phyloP scores from a whole-genome alignment of 1,284 basidiomycete species.

The Cystobasidium sp. region DNA sequence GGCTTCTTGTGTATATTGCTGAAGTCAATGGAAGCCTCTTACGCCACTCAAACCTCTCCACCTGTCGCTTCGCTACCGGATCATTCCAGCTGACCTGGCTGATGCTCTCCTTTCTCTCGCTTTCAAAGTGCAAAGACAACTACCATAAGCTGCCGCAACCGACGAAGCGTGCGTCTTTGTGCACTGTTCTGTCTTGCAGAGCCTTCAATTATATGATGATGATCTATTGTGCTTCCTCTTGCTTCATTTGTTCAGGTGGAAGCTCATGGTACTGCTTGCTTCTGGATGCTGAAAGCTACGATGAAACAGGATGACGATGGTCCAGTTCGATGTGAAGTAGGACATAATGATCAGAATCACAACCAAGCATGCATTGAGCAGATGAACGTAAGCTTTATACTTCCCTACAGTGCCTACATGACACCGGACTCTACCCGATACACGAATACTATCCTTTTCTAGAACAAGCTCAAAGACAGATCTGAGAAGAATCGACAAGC shows the following conservation, averaged over 20 bases:
- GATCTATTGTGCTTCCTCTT: not conserved
- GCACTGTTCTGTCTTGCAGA: too few species aligned
- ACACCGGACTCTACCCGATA: too few species aligned
- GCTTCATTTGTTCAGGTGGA: not conserved
- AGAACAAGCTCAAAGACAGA: not conserved
- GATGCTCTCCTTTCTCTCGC: not conserved
- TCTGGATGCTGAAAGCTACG: constrained; percentile 13
- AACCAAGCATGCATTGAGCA: not conserved
- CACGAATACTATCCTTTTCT: too few species aligned
- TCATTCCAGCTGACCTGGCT: too few species aligned
- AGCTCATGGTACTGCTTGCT: constrained; percentile 12
- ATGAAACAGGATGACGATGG: not conserved
- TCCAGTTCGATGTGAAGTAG: not conserved
- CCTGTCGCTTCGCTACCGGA: too few species aligned
- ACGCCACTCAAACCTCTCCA: too few species aligned
- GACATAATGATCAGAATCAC: not conserved
- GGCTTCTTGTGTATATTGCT: too few species aligned
- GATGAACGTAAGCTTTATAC: constrained; percentile 11
- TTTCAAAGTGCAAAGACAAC: not conserved
- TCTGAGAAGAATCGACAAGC: too few species aligned
- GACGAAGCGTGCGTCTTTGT: constrained; percentile 16
- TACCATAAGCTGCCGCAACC: constrained; percentile 27
- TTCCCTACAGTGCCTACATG: not conserved
- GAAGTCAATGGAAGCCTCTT: too few species aligned
- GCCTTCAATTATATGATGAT: not conserved